Base-by-base conservation (phyloP, 2,329 filamentous ascomycete genomes). In the Herpotrichia juniperi region DNA sequence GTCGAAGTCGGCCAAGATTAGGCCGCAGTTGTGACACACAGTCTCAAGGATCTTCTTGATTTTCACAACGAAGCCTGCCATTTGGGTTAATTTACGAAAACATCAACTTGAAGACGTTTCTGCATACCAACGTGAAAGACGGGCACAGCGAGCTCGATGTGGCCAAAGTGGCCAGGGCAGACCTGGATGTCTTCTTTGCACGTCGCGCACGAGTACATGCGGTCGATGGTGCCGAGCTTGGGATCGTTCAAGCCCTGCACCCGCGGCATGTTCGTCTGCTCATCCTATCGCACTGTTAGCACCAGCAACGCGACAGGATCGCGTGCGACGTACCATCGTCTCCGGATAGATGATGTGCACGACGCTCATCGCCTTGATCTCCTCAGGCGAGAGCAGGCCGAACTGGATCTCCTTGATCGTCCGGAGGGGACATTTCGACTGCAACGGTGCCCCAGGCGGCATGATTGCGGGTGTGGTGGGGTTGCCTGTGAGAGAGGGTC, bases 341-440 rank as follows among this genome's bases (percentile, higher is more conserved):
- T 99, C 94, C n/a, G 94, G 93, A 73, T 97, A 97, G 75, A 94
- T 85, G 74, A 99, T 93, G 75, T 96, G 91, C 65, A 88, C 90
- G 59, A 97, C 93, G 78, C 93, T 97, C 91, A 97, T 96, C 69
- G 89, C 93, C 82, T 99, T 97, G 78, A 97, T 96, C 81, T 99
- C 96, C 75, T 99, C 94, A 22, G 94, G 94, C 30, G 94, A 96
- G 77, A 99, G 86, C 73, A 99, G 85, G 72, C 94, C 94, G 74
- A 99, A 99, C 82, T 99, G 96, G 68, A 99, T 96, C 83, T 99
- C 96, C 83, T 97, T 89, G 69, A 99, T 93, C 63, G 90, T 96
- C 83, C 94, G 93, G 84, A 97, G 84, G 76, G 93, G 93, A 85
- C 71, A 74, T 64, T 72, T 74, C 12, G 71, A 74, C 58, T 66